phyloP scores from a whole-genome alignment of 2,329 filamentous ascomycete species.

The Truncatella angustata region DNA sequence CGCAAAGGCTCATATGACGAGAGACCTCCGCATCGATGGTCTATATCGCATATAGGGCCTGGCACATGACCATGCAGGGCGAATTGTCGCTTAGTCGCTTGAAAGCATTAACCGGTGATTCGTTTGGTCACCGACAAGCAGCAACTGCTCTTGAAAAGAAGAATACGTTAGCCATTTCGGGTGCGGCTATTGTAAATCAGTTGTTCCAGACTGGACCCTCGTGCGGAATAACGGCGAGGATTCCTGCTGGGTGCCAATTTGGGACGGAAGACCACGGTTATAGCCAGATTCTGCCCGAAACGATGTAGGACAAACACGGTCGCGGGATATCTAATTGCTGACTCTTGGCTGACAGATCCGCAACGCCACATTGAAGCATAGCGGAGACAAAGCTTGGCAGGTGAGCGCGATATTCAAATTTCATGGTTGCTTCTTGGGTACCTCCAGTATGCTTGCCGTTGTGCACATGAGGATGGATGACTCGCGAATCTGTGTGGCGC shows the following conservation, averaged over 20 bases:
- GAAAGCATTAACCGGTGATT: slow-evolving; percentile 7
- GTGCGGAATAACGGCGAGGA: slow-evolving; percentile 2
- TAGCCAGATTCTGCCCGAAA: neutral
- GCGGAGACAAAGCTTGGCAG: too few relatives aligned
- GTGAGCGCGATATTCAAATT: too few relatives aligned
- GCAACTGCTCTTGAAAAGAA: neutral
- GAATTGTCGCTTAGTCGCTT: neutral
- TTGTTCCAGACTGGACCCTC: neutral
- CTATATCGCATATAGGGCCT: neutral
- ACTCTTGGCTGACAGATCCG: too few relatives aligned
- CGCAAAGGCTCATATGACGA: neutral
- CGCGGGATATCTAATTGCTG: too few relatives aligned
- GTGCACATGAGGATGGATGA: too few relatives aligned
- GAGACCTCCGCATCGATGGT: neutral
- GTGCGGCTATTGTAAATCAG: neutral
- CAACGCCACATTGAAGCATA: too few relatives aligned
- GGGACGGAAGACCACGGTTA: slow-evolving; percentile 4
- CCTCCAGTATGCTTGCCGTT: too few relatives aligned
- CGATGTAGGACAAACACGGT: neutral
- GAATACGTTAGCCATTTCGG: neutral
- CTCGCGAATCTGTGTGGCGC: too few relatives aligned
- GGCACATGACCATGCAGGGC: neutral
- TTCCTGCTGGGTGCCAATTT: slow-evolving; percentile 3
- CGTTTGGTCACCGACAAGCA: neutral
- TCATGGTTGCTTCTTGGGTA: too few relatives aligned